These are phyloP conservation scores for Cercospora beticola DNA, from an alignment of 2,329 filamentous ascomycete genomes.

Conservation along the genomic window DNA sequence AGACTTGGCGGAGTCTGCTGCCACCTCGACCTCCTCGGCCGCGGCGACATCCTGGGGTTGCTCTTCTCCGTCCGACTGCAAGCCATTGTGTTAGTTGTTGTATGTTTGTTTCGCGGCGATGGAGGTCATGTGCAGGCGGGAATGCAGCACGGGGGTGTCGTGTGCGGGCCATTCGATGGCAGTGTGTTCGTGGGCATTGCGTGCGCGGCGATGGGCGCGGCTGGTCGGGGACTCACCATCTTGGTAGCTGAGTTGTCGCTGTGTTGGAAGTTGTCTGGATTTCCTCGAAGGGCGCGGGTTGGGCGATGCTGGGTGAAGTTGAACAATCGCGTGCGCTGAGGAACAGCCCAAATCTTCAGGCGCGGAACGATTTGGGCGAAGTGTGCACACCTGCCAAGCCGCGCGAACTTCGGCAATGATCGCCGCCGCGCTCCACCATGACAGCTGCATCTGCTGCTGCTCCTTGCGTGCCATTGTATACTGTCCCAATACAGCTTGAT, in stretches of 20 bases:
- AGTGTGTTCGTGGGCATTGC: not conserved
- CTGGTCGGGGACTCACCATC: conserved; percentile 27
- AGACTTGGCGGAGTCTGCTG: conserved; percentile 77
- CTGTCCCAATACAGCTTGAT: not conserved
- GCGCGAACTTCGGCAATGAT: conserved; percentile 1
- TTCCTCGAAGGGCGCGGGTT: conserved; percentile 31
- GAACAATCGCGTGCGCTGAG: conserved; percentile 8
- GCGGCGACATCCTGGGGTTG: conserved; percentile 72
- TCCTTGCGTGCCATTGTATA: not conserved
- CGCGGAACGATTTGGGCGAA: conserved; percentile 1
- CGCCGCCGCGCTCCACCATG: conserved; percentile 1
- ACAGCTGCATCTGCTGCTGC: conserved; percentile 3
- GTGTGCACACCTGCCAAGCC: conserved; percentile 1
- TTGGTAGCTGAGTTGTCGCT: conserved; percentile 31
- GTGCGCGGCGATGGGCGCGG: not conserved
- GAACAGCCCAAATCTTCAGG: not conserved
- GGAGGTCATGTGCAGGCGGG: conserved; percentile 9
- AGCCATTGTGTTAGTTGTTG: conserved; percentile 23
- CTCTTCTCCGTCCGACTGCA: conserved; percentile 99
- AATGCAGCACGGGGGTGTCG: conserved; percentile 6
- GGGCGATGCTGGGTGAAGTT: conserved; percentile 14
- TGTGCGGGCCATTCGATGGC: conserved; percentile 6
- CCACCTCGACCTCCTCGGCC: conserved; percentile 89
- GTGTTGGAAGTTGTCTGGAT: conserved; percentile 27
- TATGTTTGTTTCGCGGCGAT: not conserved